These are phyloP conservation scores for Lentinus tigrinus DNA, from an alignment of 768 basidiomycete genomes.

Conservation along the genomic window DNA sequence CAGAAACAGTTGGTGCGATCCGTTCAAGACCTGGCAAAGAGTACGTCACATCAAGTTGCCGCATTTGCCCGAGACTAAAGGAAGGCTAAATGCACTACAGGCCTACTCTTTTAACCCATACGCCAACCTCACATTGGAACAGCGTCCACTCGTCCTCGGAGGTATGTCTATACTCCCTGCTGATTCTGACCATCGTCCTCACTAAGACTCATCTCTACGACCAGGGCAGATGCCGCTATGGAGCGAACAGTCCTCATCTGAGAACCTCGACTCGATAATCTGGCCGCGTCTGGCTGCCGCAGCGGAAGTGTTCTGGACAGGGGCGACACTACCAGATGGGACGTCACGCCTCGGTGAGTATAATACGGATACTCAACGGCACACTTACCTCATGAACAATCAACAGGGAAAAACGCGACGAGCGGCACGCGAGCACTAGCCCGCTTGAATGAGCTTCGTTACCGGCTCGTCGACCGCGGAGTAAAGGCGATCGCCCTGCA, in stretches of 20 bases:
- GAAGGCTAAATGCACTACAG: constrained; percentile 23
- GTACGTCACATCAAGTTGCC: constrained; percentile 34
- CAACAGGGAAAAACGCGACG: constrained; percentile 15
- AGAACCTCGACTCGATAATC: constrained; percentile 63
- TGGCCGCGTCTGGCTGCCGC: constrained; percentile 74
- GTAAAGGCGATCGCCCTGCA: constrained; percentile 61
- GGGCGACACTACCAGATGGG: constrained; percentile 37
- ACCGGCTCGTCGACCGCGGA: constrained; percentile 60
- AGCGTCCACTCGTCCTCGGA: constrained; percentile 61
- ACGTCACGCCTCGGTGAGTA: constrained; percentile 21
- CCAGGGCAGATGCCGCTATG: constrained; percentile 59
- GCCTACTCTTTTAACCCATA: constrained; percentile 73
- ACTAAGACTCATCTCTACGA: neutral
- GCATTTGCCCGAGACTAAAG: neutral
- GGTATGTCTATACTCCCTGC: constrained; percentile 36
- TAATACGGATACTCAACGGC: neutral
- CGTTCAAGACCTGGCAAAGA: constrained; percentile 80
- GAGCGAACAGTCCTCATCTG: constrained; percentile 68
- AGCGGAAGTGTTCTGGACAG: constrained; percentile 80
- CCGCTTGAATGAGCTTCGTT: constrained; percentile 63
- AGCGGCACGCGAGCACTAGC: constrained; percentile 45
- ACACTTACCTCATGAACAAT: neutral
- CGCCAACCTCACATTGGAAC: constrained; percentile 45
- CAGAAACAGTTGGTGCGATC: constrained; percentile 71
- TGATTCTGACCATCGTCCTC: constrained; percentile 61